Evolutionary conservation across 768 basidiomycete species (phyloP), one percentile per base, ranked within the genome.

Genomic region (Mycena filopes): DNA sequence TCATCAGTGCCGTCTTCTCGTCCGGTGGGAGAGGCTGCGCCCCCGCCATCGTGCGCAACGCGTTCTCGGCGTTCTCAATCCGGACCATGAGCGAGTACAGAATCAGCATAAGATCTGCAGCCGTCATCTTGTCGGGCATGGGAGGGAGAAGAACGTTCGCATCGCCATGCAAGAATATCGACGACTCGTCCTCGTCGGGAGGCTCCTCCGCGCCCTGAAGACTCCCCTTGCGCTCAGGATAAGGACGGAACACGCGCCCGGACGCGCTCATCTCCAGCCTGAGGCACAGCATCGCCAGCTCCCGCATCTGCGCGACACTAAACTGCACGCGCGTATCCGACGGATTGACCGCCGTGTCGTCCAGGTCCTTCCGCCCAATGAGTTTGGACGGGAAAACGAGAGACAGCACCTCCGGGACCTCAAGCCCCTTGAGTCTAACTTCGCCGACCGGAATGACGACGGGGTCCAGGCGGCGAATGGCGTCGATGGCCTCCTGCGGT

Each of bases 361-460:
- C 77, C 60, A 91, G 73, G 55, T 89, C 85, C 63, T 90, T 84
- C 31, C 97, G 88, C 9, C 89, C 90, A 43, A 86, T 85, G 40
- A 99, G 81, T 4, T 86, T 85, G 26, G 76, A 81, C 0, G 97
- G 95, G 76, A 94, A 99, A 47, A 98, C 83, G 20, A 90, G 76
- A n/a, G 94, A 93, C 23, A 99, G 81, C 67, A 86, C 83, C 77
- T 98, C 97, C 1, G 95, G 94, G 1, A 93, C 83, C 78, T 99
- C 97, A 54, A 99, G 82, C 13, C 98, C 98, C 78, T 99, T 99
- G 66, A 99, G 87, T 75, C 94, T 95, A 67, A 90, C 85, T 77
- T 98, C 95, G 6, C 98, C 97, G 20, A 96, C 84, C n/a, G 84
- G 82, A 33, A 89, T 83, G 59, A 96, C 84, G 36, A 83, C 80